Base-by-base conservation (phyloP, 768 basidiomycete species). In the Tylopilus felleus region DNA sequence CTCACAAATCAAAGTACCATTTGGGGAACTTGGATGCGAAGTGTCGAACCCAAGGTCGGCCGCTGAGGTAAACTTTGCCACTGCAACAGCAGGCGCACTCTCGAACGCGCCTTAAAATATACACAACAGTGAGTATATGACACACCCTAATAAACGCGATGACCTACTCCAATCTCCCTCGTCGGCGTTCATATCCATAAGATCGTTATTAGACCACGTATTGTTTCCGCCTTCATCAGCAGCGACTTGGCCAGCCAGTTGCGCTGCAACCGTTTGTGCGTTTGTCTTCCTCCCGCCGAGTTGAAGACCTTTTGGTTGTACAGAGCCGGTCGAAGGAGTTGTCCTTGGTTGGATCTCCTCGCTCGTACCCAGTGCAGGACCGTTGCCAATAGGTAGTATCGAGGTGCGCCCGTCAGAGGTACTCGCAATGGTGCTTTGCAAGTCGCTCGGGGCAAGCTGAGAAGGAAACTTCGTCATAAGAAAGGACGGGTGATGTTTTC, bases 111-210 rank as follows among this genome's bases (percentile, higher is more conserved):
- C 90, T 87, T 49, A 13, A 51, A 41, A 10, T 44, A n/a, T 1
- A 28, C 17, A 8, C n/a, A 12, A 46, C 1, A 6, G 3, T 39
- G 21, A 51, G 40, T 1, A 36, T 2, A 2, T 6, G 7, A 38
- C 8, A 27, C 14, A 13, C 17, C 44, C 5, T 12, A 40, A n/a
- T 23, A 36, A 22, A 43, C 36, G n/a, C 33, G 19, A 53, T 13
- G 4, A 77, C 86, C 66, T 67, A 90, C 95, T 89, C 95, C 95
- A 99, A 66, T 98, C 96, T 62, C 86, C 95, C 23, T 85, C 81
- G 62, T 98, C 95, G 0, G 90, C 93, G 64, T 93, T 86, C 5
- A 98, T 85, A 65, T 99, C 94, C 68, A 98, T 96, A 52, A 98
- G 69, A 69, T 98, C 90, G 8, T 81, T 85, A 44, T 71, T 77